Evolutionary conservation across 2,329 filamentous ascomycete species (phyloP).

Genomic region (Pseudogymnoascus sp.): DNA sequence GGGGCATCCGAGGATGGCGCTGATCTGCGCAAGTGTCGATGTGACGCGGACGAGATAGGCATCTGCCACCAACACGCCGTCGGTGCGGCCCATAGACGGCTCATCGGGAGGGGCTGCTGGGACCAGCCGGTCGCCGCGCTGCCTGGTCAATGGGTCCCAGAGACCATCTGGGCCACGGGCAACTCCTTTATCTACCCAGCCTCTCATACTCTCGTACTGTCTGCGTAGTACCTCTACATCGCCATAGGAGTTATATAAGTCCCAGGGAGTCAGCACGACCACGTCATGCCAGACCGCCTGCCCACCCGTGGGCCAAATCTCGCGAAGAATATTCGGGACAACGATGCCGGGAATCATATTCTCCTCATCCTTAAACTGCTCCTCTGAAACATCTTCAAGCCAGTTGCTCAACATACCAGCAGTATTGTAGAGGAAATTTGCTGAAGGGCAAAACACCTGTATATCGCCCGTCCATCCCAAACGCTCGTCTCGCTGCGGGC

Average conservation of each 20-base stretch:
- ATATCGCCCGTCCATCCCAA: slow-evolving; percentile 44
- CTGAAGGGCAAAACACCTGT: slow-evolving; percentile 39
- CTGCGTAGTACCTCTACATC: slow-evolving; percentile 33
- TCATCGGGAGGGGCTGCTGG: slow-evolving; percentile 38
- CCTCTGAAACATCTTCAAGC: slow-evolving; percentile 32
- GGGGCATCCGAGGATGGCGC: slow-evolving; percentile 26
- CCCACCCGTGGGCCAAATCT: slow-evolving; percentile 16
- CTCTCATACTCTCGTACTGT: slow-evolving; percentile 36
- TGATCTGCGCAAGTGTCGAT: slow-evolving; percentile 32
- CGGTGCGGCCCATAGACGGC: slow-evolving; percentile 35
- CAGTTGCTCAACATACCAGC: slow-evolving; percentile 34
- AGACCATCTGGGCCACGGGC: slow-evolving; percentile 31
- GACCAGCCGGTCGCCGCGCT: slow-evolving; percentile 45
- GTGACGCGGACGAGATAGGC: slow-evolving; percentile 42
- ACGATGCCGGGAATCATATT: slow-evolving; percentile 17
- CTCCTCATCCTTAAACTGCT: not conserved
- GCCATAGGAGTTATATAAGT: slow-evolving; percentile 34
- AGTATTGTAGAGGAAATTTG: slow-evolving; percentile 38
- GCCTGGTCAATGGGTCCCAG: slow-evolving; percentile 34
- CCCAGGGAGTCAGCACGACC: slow-evolving; percentile 36
- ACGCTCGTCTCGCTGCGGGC: slow-evolving; percentile 43
- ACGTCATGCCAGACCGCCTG: slow-evolving; percentile 39
- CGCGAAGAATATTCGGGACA: slow-evolving; percentile 18
- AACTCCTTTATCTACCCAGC: slow-evolving; percentile 36
- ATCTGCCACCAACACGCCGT: slow-evolving; percentile 38